A percentile compares a stretch with the other conserved stretches of the same genome.
These are phyloP conservation scores for Phytophthora kernoviae DNA, from an alignment of 352 stramenopile species.

Conservation along the genomic window DNA sequence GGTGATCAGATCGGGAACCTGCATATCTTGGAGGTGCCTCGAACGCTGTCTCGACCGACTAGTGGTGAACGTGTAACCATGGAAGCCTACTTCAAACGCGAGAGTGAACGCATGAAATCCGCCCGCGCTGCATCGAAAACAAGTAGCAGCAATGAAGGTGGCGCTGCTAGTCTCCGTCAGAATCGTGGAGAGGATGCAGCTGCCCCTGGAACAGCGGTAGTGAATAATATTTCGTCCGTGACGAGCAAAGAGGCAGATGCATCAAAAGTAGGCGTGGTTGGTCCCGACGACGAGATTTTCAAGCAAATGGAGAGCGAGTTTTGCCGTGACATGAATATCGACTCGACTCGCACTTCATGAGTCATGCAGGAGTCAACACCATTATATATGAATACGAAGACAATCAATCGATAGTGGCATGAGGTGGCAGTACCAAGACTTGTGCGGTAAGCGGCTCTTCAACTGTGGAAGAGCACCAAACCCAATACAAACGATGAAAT, in stretches of 20 bases:
- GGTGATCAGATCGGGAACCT: slow-evolving; percentile 92
- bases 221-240: neutral
- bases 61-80: slow-evolving; percentile 84
- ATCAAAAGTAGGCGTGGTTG: slow-evolving; percentile 1
- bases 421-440: too few relatives aligned
- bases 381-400: too few relatives aligned
- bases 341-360: slow-evolving; percentile 34
- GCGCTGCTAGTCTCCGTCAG: slow-evolving; percentile 26
- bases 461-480: too few relatives aligned
- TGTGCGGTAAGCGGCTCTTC: too few relatives aligned
- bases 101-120: slow-evolving; percentile 74
- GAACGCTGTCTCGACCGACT: slow-evolving; percentile 84
- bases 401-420: too few relatives aligned
- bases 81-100: slow-evolving; percentile 90
- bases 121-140: slow-evolving; percentile 31
- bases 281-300: slow-evolving; percentile 70
- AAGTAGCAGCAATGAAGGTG: slow-evolving; percentile 8
- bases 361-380: too few relatives aligned
- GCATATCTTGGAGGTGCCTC: slow-evolving; percentile 92
- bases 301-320: slow-evolving; percentile 83
- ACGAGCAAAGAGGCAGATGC: slow-evolving; percentile 22
- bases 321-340: slow-evolving; percentile 67
- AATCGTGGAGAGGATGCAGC: slow-evolving; percentile 23
- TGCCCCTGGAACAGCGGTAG: slow-evolving; percentile 2
- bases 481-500: too few relatives aligned